A percentile compares a stretch with the other conserved stretches of the same genome.
phyloP scores from a whole-genome alignment of 2,329 filamentous ascomycete species.

The Xylariaceae sp. region DNA sequence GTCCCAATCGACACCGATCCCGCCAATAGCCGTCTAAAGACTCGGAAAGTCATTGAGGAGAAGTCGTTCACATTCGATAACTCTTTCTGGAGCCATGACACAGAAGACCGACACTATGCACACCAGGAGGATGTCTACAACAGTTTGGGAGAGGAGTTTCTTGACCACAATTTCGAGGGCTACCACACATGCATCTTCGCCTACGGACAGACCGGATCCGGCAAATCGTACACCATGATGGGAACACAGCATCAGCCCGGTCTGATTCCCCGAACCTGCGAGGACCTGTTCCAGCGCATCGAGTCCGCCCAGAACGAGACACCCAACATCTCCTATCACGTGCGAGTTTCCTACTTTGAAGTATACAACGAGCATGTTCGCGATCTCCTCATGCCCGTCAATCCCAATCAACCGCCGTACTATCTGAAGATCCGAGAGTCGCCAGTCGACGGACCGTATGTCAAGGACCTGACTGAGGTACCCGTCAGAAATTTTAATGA shows the following conservation, averaged over 20 bases:
- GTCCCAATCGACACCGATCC: constrained; percentile 59
- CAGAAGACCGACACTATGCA: constrained; percentile 77
- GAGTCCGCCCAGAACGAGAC: constrained; percentile 71
- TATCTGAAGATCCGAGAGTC: constrained; percentile 98
- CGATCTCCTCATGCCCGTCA: constrained; percentile 77
- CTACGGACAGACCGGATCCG: constrained; percentile 95
- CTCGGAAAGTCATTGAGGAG: constrained; percentile 75
- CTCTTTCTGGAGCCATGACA: constrained; percentile 94
- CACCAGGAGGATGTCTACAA: constrained; percentile 93
- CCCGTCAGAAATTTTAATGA: constrained; percentile 84
- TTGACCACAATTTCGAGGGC: constrained; percentile 98
- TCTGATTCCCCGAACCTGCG: constrained; percentile 89
- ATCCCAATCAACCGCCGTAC: constrained; percentile 68
- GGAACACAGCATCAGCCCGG: constrained; percentile 80
- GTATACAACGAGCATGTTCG: constrained; percentile 99
- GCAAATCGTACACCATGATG: constrained; percentile 99
- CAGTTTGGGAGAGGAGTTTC: constrained; percentile 88
- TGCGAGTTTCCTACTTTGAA: constrained; percentile 97
- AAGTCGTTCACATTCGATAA: constrained; percentile 95
- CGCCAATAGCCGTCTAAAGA: constrained; percentile 55
- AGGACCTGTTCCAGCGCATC: constrained; percentile 93
- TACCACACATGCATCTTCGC: constrained; percentile 99
- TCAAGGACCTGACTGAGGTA: constrained; percentile 92
- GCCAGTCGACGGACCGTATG: constrained; percentile 89
- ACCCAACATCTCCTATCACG: constrained; percentile 92